Conservation (phyloP, 1,284 basidiomycete genomes). For the Agaricales sp. region DNA sequence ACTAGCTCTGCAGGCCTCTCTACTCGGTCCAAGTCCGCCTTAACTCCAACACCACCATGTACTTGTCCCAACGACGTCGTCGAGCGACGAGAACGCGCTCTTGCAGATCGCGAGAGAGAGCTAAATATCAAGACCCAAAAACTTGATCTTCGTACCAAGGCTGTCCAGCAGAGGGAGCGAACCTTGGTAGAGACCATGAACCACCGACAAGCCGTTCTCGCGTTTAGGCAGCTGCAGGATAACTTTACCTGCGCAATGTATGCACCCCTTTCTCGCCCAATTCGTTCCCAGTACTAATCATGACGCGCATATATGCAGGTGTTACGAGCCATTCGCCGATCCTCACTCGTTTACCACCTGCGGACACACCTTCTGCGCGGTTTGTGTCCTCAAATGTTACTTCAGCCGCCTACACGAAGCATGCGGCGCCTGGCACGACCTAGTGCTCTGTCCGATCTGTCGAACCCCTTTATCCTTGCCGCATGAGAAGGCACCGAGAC, state of each 20-base stretch:
- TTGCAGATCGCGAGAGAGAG: too few relatives aligned
- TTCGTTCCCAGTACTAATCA: conserved; percentile 9
- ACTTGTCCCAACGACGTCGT: too few relatives aligned
- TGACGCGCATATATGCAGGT: conserved; percentile 20
- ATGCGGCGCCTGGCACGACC: conserved; percentile 56
- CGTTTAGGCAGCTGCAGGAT: conserved; percentile 34
- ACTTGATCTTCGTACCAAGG: too few relatives aligned
- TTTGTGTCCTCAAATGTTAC: conserved; percentile 56
- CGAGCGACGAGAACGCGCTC: too few relatives aligned
- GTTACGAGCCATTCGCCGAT: conserved; percentile 40
- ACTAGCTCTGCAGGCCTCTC: too few relatives aligned
- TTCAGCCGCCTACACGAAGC: conserved; percentile 49
- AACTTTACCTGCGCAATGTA: conserved; percentile 46
- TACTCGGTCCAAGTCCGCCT: too few relatives aligned
- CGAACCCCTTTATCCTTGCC: conserved; percentile 40
- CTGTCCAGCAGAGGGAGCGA: too few relatives aligned
- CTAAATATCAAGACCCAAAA: too few relatives aligned
- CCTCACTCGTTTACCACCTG: conserved; percentile 53
- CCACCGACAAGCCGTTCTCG: background rate
- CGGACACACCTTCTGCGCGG: conserved; percentile 56
- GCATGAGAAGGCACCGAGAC: conserved; percentile 37
- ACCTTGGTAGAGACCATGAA: background rate
- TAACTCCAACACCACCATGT: too few relatives aligned
- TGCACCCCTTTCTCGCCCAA: conserved; percentile 13
- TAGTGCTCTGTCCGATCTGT: conserved; percentile 57